Percentiles rank a stretch among this genome's conserved stretches.
Conservation (phyloP, 73 alveolate genomes). For the Symbiodinium pilosum region DNA sequence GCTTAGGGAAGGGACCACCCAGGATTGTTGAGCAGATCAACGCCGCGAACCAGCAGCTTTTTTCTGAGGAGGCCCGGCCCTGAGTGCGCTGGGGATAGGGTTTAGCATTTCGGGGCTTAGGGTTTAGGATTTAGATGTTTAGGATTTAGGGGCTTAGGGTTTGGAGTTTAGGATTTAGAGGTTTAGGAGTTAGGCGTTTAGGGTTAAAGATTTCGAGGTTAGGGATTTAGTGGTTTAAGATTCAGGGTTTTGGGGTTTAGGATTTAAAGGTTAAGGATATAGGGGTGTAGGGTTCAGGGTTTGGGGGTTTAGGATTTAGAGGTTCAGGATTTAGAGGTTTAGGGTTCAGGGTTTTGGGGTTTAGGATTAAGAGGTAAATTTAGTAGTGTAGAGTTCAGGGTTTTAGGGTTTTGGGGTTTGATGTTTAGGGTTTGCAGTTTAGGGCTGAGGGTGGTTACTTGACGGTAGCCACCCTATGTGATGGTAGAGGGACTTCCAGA, state of each 20-base stretch:
- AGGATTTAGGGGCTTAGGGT: background rate
- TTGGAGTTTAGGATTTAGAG: background rate
- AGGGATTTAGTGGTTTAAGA: too few relatives aligned
- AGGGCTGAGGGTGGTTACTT: background rate
- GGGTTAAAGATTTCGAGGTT: too few relatives aligned
- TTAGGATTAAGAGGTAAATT: constrained; percentile 94
- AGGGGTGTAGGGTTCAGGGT: too few relatives aligned
- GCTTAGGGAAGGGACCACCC: too few relatives aligned
- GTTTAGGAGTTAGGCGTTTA: too few relatives aligned
- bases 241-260: too few relatives aligned
- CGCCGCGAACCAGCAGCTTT: constrained; percentile 79
- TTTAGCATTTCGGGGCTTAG: background rate
- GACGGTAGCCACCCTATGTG: background rate
- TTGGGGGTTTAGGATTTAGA: too few relatives aligned
- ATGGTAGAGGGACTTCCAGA: too few relatives aligned
- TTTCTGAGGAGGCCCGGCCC: background rate
- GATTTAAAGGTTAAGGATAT: too few relatives aligned
- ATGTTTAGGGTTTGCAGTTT: background rate
- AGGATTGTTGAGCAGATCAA: constrained; percentile 95
- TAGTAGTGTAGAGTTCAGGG: background rate
- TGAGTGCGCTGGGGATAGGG: too few relatives aligned
- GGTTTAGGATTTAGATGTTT: too few relatives aligned
- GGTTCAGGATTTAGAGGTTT: too few relatives aligned
- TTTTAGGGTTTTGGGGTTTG: background rate
- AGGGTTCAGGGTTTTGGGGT: background rate